Base-by-base conservation (phyloP, 352 stramenopile genomes). In the Globisporangium abappressorium region DNA sequence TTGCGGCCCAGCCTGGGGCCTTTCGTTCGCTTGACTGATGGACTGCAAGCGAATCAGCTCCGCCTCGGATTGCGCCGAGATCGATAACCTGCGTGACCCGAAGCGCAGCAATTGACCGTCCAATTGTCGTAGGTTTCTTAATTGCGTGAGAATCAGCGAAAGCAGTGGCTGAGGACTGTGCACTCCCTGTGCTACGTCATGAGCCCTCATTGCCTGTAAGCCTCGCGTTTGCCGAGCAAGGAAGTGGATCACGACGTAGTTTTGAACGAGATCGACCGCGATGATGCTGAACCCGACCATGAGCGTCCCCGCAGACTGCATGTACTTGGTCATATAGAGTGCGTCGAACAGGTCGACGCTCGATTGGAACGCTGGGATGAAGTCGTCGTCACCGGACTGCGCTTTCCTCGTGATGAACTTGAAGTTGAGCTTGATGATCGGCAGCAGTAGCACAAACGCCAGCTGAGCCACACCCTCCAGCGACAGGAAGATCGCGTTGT, bases 331-430 rank as follows among this genome's bases (percentile, higher is more conserved):
- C 15, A 56, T 67, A 15, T 83, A 81, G 18, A 80, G 72, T 26
- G 67, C 77, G 0, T 81, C 74, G 3, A 73, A 61, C 14, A 78
- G 64, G 18, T 77, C 69, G 58, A 78, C 51, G 33, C 56, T 78
- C 1, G 41, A 67, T 0, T 2, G 36, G 0, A 58, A 7, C 11
- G 47, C 30, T 0, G 18, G 15, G 1, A 36, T 3, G 61, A 51
- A 22, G 28, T 66, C 61, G 28, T 36, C 49, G 20, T 59, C 46
- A 1, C 11, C 3, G n/a, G 8, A 2, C 14, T 57, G 28, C 0
- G 14, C 8, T 12, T 38, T 22, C 34, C 47, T 66, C n/a, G 5
- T 11, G 47, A 38, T 46, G 3, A 33, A n/a, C 47, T 66, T 65
- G 61, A 66, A 53, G 0, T 11, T 0, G 30, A 28, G 11, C 30